Evolutionary conservation across 1,284 basidiomycete species (phyloP).

Genomic region (Apiotrichum veenhuisii): DNA sequence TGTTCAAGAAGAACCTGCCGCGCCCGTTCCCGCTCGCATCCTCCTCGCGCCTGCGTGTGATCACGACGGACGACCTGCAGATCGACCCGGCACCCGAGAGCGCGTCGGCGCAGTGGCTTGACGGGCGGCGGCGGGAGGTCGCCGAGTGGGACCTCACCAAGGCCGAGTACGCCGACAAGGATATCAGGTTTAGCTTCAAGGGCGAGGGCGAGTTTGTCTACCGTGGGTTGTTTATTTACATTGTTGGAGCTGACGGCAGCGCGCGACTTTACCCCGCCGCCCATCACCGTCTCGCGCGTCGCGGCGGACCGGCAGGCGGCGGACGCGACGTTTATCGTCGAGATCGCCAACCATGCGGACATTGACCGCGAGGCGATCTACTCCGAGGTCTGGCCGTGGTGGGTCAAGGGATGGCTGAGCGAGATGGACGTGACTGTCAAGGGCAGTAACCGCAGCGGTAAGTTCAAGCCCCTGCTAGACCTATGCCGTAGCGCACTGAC

Average conservation of each 20-base stretch:
- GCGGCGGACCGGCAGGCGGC: slow-evolving; percentile 73
- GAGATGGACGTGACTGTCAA: slow-evolving; percentile 59
- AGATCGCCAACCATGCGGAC: slow-evolving; percentile 63
- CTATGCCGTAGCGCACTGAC: not conserved
- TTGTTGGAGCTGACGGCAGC: slow-evolving; percentile 4
- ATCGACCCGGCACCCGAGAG: slow-evolving; percentile 6
- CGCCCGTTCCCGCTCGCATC: slow-evolving; percentile 57
- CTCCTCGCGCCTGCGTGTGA: slow-evolving; percentile 48
- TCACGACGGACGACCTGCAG: slow-evolving; percentile 16
- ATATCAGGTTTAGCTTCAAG: slow-evolving; percentile 48
- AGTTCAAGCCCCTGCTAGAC: too few relatives aligned
- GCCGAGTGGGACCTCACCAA: slow-evolving; percentile 35
- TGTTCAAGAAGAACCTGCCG: slow-evolving; percentile 68
- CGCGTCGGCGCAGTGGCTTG: slow-evolving; percentile 23
- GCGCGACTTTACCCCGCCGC: slow-evolving; percentile 41
- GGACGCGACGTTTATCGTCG: slow-evolving; percentile 66
- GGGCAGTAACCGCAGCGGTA: slow-evolving; percentile 14
- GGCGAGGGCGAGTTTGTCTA: slow-evolving; percentile 49
- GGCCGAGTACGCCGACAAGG: slow-evolving; percentile 19
- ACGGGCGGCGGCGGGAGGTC: slow-evolving; percentile 29
- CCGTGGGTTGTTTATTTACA: slow-evolving; percentile 32
- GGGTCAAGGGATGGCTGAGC: slow-evolving; percentile 82
- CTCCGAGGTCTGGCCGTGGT: slow-evolving; percentile 90
- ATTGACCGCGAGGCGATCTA: slow-evolving; percentile 62
- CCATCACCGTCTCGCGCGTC: slow-evolving; percentile 65